A percentile compares a stretch with the other conserved stretches of the same genome.
Evolutionary conservation across 176 grass and related monocot genomes (phyloP).

Genomic region (Triticum monococcum): DNA sequence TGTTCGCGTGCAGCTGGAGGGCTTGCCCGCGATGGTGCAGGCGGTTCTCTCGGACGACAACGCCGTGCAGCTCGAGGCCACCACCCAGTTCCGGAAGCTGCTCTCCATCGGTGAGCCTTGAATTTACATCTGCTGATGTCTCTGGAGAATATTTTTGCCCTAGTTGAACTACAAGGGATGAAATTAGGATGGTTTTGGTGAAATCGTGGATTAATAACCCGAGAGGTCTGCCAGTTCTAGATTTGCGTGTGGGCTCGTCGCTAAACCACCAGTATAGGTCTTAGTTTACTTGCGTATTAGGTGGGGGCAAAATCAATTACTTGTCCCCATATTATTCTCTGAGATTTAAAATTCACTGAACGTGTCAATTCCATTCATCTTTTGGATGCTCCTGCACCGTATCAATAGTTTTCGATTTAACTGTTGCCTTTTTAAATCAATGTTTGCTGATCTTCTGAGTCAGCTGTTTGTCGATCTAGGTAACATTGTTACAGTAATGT

Average conservation of each 20-base stretch:
- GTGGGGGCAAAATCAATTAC: not conserved
- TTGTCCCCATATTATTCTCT: not conserved
- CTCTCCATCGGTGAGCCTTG: slow-evolving; percentile 70
- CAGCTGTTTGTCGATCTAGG: not conserved
- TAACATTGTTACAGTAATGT: not conserved
- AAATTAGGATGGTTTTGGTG: not conserved
- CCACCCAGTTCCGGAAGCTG: slow-evolving; percentile 86
- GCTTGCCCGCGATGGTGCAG: slow-evolving; percentile 69
- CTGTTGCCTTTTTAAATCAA: not conserved
- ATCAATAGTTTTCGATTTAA: not conserved
- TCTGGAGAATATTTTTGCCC: not conserved
- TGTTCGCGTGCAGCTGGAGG: slow-evolving; percentile 50
- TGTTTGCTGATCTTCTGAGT: not conserved
- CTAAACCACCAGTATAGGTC: not conserved
- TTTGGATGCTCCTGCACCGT: not conserved
- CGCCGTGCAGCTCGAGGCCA: slow-evolving; percentile 63
- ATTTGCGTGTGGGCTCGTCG: not conserved
- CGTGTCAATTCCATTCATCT: not conserved
- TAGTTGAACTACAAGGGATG: not conserved
- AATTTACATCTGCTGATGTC: not conserved
- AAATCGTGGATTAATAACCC: not conserved
- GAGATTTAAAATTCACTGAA: not conserved
- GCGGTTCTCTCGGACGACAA: slow-evolving; percentile 74
- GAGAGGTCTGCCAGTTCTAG: not conserved
- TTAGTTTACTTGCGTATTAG: slow-evolving; percentile 12